A percentile compares a stretch with the other conserved stretches of the same genome.
Evolutionary conservation across 164 flowering plant species (phyloP).

Genomic region (Echeveria elegans): DNA sequence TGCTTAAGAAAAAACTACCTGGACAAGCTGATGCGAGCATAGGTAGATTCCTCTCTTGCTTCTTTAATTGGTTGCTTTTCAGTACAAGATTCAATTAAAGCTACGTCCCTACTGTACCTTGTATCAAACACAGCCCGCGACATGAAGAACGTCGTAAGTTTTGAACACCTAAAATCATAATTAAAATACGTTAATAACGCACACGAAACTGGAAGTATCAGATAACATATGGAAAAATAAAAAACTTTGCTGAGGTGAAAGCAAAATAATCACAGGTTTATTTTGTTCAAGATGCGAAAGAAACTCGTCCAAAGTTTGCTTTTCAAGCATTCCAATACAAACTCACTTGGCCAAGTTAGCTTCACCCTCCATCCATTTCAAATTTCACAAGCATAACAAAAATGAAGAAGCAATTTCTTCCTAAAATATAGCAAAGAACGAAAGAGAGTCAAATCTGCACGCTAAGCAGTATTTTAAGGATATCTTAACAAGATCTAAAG

Average conservation of each 20-base stretch:
- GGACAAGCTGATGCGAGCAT: constrained; percentile 94
- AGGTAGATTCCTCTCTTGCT: constrained; percentile 38
- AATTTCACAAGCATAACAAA: too few species aligned
- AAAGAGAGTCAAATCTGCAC: constrained; percentile 57
- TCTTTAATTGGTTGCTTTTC: constrained; percentile 44
- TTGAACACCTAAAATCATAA: constrained; percentile 51
- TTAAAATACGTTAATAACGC: background rate
- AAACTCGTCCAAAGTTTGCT: constrained; percentile 89
- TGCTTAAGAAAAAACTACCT: too few species aligned
- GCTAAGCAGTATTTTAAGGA: constrained; percentile 94
- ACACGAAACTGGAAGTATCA: too few species aligned
- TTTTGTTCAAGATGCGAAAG: constrained; percentile 59
- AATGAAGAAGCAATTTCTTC: too few species aligned
- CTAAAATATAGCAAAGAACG: background rate
- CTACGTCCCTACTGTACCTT: constrained; percentile 80
- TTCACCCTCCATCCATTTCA: constrained; percentile 69
- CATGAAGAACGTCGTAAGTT: constrained; percentile 78
- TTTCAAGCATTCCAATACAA: constrained; percentile 97
- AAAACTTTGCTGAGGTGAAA: constrained; percentile 95
- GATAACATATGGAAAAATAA: too few species aligned
- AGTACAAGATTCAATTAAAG: constrained; percentile 78
- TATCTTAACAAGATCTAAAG: constrained; percentile 69
- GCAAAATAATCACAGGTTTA: constrained; percentile 62
- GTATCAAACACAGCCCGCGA: constrained; percentile 95
- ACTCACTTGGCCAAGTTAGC: constrained; percentile 96